A percentile compares a stretch with the other conserved stretches of the same genome.
Conservation (phyloP, 139 green algal species). For the Picochlorum sp. region DNA sequence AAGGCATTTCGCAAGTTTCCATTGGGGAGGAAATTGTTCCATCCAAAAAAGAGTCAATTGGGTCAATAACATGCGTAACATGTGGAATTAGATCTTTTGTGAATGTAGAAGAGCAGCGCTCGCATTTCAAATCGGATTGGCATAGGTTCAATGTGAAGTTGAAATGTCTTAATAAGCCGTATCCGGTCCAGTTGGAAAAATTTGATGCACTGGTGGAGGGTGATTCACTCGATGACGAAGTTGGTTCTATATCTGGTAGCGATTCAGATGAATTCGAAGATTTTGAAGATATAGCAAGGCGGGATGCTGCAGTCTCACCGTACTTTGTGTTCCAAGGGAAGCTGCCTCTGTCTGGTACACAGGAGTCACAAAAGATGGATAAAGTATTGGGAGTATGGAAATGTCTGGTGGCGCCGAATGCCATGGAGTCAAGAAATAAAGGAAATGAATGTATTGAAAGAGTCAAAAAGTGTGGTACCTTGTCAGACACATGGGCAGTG, state of each 20-base stretch:
- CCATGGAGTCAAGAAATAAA: not conserved
- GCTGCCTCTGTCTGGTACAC: constrained; percentile 2
- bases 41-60: too few species aligned
- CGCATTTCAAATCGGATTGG: constrained; percentile 85
- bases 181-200: not conserved
- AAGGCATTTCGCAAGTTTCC: too few species aligned
- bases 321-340: constrained; percentile 3
- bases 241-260: constrained; percentile 23
- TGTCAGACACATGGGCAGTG: constrained; percentile 19
- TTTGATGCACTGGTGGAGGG: constrained; percentile 6
- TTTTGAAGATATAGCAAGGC: not conserved
- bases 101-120: constrained; percentile 46
- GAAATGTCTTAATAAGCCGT: constrained; percentile 25
- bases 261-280: constrained; percentile 1
- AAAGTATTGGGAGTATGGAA: constrained; percentile 52
- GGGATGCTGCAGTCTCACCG: not conserved
- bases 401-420: constrained; percentile 40
- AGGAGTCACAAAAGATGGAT: too few species aligned
- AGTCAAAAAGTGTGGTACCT: constrained; percentile 25
- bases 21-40: too few species aligned
- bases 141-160: constrained; percentile 78
- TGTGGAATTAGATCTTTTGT: constrained; percentile 58
- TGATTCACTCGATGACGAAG: constrained; percentile 26
- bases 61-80: constrained; percentile 48
- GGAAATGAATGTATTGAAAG: constrained; percentile 2